These are phyloP conservation scores for Sistotremastrum suecicum DNA, from an alignment of 768 basidiomycete species.

Conservation along the genomic window DNA sequence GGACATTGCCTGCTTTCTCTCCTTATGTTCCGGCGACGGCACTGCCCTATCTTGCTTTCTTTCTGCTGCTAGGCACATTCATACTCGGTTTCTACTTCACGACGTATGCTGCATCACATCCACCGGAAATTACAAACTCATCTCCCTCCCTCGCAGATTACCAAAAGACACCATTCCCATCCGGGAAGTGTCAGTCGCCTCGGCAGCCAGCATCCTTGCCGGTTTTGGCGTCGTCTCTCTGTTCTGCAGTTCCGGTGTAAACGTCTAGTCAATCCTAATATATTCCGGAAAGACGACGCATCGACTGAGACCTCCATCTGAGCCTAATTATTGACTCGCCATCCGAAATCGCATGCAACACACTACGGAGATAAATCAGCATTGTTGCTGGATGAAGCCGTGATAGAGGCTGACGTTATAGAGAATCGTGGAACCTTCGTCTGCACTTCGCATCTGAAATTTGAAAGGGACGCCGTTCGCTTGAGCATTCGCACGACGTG, in stretches of 20 bases:
- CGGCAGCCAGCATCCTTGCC: conserved; percentile 61
- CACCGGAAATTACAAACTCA: conserved; percentile 2
- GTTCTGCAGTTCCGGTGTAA: conserved; percentile 76
- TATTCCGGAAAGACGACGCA: neutral
- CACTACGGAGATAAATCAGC: conserved; percentile 32
- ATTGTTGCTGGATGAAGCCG: neutral
- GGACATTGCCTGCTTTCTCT: conserved; percentile 50
- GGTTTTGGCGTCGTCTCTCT: conserved; percentile 85
- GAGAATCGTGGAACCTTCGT: conserved; percentile 89
- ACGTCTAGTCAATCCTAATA: conserved; percentile 37
- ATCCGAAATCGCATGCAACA: conserved; percentile 60
- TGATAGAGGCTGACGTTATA: conserved; percentile 58
- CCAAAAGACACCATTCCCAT: conserved; percentile 55
- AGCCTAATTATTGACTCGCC: conserved; percentile 64
- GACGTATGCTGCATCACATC: conserved; percentile 35
- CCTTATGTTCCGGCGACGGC: conserved; percentile 54
- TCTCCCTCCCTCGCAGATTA: conserved; percentile 33
- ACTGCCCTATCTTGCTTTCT: conserved; percentile 62
- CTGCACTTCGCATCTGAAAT: conserved; percentile 67
- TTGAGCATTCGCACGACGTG: neutral
- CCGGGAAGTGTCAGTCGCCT: conserved; percentile 57
- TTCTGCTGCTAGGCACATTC: conserved; percentile 64
- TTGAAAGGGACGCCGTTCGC: neutral
- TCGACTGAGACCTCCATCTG: neutral
- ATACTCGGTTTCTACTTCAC: conserved; percentile 84